A percentile compares a stretch with the other conserved stretches of the same genome.
phyloP scores from a whole-genome alignment of 2,329 filamentous ascomycete species.

The Cryphonectria japonica region DNA sequence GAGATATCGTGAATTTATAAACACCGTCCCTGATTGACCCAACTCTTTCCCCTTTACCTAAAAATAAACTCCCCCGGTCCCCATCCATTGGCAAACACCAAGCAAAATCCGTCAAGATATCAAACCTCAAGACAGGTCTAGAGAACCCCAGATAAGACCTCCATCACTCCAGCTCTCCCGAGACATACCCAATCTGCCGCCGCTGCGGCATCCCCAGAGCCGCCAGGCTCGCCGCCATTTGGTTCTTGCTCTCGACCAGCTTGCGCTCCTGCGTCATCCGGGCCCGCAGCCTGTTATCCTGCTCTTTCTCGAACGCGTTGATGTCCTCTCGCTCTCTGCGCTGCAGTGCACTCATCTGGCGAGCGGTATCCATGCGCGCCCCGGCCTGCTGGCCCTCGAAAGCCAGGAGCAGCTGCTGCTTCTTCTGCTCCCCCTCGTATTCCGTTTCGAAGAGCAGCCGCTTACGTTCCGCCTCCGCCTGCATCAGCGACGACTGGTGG shows the following conservation, averaged over 20 bases:
- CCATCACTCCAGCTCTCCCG: constrained; percentile 51
- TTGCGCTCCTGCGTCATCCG: constrained; percentile 55
- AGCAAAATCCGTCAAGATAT: constrained; percentile 10
- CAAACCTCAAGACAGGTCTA: not conserved
- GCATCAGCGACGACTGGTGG: constrained; percentile 53
- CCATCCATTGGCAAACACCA: not conserved
- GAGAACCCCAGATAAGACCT: not conserved
- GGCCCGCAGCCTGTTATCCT: constrained; percentile 50
- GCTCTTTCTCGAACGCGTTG: constrained; percentile 51
- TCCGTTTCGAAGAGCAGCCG: constrained; percentile 52
- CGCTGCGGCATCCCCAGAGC: constrained; percentile 41
- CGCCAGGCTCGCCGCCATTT: constrained; percentile 43
- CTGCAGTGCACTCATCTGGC: constrained; percentile 52
- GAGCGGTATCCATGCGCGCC: constrained; percentile 53
- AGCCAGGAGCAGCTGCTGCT: constrained; percentile 50
- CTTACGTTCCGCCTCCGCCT: constrained; percentile 49
- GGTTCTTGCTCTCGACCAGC: constrained; percentile 51
- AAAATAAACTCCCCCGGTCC: not conserved
- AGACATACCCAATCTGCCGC: constrained; percentile 61
- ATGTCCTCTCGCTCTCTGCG: constrained; percentile 56
- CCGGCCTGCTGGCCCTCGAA: constrained; percentile 53
- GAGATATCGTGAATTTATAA: not conserved
- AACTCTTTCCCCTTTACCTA: not conserved
- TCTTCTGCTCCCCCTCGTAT: constrained; percentile 48
- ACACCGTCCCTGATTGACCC: not conserved